phyloP scores from a whole-genome alignment of 371 early-diverging fungal species.

The Nematocida ausubeli region DNA sequence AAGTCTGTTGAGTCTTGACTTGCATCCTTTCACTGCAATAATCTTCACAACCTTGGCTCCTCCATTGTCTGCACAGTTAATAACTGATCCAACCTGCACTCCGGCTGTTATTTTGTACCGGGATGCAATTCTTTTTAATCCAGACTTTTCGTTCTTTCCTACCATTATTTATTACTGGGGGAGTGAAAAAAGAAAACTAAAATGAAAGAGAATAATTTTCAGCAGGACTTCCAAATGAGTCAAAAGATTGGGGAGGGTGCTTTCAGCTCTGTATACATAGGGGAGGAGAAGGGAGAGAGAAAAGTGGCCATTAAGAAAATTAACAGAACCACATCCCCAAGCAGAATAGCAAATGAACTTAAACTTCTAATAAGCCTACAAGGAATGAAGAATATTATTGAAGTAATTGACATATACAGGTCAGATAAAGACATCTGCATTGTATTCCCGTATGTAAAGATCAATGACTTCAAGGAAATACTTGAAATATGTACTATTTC shows the following conservation, averaged over 20 bases:
- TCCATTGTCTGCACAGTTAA: conserved; percentile 99
- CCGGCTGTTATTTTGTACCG: conserved; percentile 74
- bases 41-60: conserved; percentile 99
- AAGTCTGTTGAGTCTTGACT: conserved; percentile 92
- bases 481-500: conserved; percentile 64
- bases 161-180: conserved; percentile 55
- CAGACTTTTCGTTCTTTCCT: conserved; percentile 58
- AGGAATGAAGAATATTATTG: conserved; percentile 70
- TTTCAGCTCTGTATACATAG: conserved; percentile 89
- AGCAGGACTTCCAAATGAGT: conserved; percentile 53
- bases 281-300: conserved; percentile 70
- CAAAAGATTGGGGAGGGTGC: conserved; percentile 71
- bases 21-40: conserved; percentile 91
- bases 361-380: conserved; percentile 73
- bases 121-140: conserved; percentile 46
- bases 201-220: conserved; percentile 21
- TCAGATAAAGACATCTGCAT: conserved; percentile 77
- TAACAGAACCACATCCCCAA: conserved; percentile 77
- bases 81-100: conserved; percentile 96
- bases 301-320: conserved; percentile 83
- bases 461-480: conserved; percentile 77
- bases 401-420: conserved; percentile 76
- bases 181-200: conserved; percentile 50
- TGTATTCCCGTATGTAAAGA: conserved; percentile 79
- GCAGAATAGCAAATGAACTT: conserved; percentile 81